A percentile compares a stretch with the other conserved stretches of the same genome.
These are phyloP conservation scores for Carex pumila DNA, from an alignment of 176 grass and related monocot genomes.

Conservation along the genomic window DNA sequence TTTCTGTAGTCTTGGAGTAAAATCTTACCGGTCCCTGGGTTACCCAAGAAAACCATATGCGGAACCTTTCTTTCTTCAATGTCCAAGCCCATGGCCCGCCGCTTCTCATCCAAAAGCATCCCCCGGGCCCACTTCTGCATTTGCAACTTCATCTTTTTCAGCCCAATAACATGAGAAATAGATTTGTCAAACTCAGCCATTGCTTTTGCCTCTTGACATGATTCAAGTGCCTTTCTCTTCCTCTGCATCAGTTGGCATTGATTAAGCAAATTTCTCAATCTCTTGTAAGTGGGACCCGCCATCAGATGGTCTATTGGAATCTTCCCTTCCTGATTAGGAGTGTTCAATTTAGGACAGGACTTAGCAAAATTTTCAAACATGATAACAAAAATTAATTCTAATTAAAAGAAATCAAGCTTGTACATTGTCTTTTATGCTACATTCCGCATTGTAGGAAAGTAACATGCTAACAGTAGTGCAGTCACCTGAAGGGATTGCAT, in stretches of 20 bases:
- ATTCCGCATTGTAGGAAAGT: constrained; percentile 66
- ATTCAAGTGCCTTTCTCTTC: constrained; percentile 50
- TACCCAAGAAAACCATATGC: too few relatives aligned
- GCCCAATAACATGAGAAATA: too few relatives aligned
- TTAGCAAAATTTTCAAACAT: constrained; percentile 14
- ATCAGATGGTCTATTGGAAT: constrained; percentile 67
- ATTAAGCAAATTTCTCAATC: constrained; percentile 50
- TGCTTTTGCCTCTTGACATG: too few relatives aligned
- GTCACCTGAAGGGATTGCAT: constrained; percentile 49
- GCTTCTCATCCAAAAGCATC: too few relatives aligned
- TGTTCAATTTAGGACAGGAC: constrained; percentile 1
- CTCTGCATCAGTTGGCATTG: constrained; percentile 69
- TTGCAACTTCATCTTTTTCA: too few relatives aligned
- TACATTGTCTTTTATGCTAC: constrained; percentile 90
- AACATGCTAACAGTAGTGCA: constrained; percentile 54
- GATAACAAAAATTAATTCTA: constrained; percentile 21
- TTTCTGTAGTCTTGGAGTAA: too few relatives aligned
- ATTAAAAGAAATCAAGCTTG: constrained; percentile 23
- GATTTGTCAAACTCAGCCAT: too few relatives aligned
- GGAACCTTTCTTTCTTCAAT: too few relatives aligned
- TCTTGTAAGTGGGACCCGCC: constrained; percentile 38
- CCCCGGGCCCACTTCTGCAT: too few relatives aligned
- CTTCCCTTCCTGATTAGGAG: constrained; percentile 57
- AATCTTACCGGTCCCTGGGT: too few relatives aligned
- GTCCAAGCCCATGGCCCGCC: too few relatives aligned